Conservation (phyloP, 805 yeast genomes). For the Candida glaebosa region DNA sequence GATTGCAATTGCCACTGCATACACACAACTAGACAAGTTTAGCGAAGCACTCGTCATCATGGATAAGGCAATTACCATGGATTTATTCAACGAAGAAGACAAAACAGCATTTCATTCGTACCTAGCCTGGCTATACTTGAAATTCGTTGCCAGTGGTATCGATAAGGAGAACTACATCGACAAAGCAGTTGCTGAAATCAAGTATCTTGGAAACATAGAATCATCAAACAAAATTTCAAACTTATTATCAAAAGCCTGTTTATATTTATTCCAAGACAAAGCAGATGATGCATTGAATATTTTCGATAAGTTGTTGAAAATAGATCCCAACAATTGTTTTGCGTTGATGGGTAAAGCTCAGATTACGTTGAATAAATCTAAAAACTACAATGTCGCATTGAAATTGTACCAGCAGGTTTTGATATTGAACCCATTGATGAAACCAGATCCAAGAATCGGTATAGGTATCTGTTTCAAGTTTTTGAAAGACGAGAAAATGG, state of each 20-base stretch:
- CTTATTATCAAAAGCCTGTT: conserved; percentile 65
- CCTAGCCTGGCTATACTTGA: conserved; percentile 70
- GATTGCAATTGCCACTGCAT: conserved; percentile 81
- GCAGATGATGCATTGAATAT: conserved; percentile 69
- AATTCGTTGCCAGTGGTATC: conserved; percentile 25
- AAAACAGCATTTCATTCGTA: conserved; percentile 55
- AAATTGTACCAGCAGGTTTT: conserved; percentile 81
- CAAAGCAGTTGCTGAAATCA: conserved; percentile 22
- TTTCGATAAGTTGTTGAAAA: conserved; percentile 57
- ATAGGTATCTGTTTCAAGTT: conserved; percentile 94
- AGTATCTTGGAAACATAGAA: conserved; percentile 12
- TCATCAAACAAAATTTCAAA: conserved; percentile 11
- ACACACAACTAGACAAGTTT: conserved; percentile 56
- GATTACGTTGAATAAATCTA: conserved; percentile 60
- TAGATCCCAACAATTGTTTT: conserved; percentile 59
- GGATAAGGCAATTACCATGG: conserved; percentile 51
- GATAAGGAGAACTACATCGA: conserved; percentile 21
- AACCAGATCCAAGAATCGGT: conserved; percentile 93
- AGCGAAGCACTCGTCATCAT: conserved; percentile 65
- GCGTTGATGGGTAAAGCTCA: conserved; percentile 87
- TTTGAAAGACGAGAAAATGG: conserved; percentile 72
- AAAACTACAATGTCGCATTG: conserved; percentile 69
- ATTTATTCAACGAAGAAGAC: conserved; percentile 36
- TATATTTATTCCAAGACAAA: conserved; percentile 54
- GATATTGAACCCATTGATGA: conserved; percentile 67